A percentile compares a stretch with the other conserved stretches of the same genome.
phyloP scores from a whole-genome alignment of 2,329 filamentous ascomycete species.

The Ampelomyces quisqualis region DNA sequence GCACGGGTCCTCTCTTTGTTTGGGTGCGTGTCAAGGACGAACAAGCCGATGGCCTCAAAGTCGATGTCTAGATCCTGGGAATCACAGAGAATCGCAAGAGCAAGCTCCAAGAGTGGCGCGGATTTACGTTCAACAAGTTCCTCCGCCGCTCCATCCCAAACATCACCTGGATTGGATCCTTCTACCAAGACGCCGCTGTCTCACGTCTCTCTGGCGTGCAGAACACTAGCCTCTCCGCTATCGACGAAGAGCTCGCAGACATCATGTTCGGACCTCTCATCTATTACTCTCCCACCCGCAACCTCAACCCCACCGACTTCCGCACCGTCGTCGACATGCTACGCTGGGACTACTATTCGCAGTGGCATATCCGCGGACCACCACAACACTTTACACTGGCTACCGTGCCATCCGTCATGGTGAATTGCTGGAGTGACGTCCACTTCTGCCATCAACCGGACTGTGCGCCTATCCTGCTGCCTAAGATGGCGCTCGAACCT shows the following conservation, averaged over 20 bases:
- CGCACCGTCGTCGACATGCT: constrained; percentile 10
- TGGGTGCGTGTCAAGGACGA: constrained; percentile 6
- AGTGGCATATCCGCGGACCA: not conserved
- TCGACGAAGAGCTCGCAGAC: not conserved
- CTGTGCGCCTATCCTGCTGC: not conserved
- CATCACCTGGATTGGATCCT: not conserved
- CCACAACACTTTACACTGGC: not conserved
- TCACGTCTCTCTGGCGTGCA: not conserved
- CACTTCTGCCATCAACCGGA: not conserved
- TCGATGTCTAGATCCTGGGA: not conserved
- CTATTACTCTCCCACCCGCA: not conserved
- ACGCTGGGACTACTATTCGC: not conserved
- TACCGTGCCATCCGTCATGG: not conserved
- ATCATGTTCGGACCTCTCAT: not conserved
- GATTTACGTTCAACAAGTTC: not conserved
- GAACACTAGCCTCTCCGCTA: not conserved
- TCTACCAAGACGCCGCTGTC: not conserved
- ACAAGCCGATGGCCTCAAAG: not conserved
- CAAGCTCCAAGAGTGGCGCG: not conserved
- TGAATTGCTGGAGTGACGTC: not conserved
- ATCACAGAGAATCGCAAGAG: not conserved
- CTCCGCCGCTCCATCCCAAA: not conserved
- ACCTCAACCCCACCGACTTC: constrained; percentile 2
- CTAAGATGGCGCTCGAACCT: not conserved
- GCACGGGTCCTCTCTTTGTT: constrained; percentile 3